Base-by-base conservation (phyloP, 768 basidiomycete species). In the Trametes gibbosa region DNA sequence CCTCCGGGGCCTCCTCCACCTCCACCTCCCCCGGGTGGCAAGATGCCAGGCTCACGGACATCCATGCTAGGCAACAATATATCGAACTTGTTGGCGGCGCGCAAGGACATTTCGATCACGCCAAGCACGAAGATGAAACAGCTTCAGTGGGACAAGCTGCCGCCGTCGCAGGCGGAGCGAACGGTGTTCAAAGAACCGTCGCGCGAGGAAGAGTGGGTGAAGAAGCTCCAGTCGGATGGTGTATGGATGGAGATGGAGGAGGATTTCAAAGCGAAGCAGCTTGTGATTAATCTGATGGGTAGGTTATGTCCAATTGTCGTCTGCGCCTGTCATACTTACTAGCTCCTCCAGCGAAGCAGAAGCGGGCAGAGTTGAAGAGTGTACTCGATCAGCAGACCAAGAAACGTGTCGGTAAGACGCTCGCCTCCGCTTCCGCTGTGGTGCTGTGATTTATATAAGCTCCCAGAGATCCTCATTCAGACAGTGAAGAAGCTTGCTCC, bases 141-240 rank as follows among this genome's bases (percentile, higher is more conserved):
- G 70, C 77, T 99, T 55, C 95, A 98, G 69, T 99, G 96, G 96
- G 95, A 98, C 71, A 98, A 98, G 68, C 80, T 99, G n/a, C 86
- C 91, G 23, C 93, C 93, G 57, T 87, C 90, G 63, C 87, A 91
- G 66, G 86, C 93, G 34, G 78, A 78, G 1, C 89, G 88, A 69
- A 98, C 95, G 0, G 76, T 98, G 14, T 99, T 94, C 90, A 90
- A 92, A 59, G 76, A 77, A 52, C 74, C 81, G 1, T 77, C 84
- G 64, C 86, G 85, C 67, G 91, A 93, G 68, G 77, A 83, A 61
- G 87, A 91, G 64, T 92, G 94, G 81, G 73, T 94, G 42, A 81
- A 85, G 71, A 91, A 90, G 72, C 74, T 99, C 47, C 87, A 89
- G 66, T 73, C 77, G 50, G 91, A 94, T 66, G 92, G 95, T 43